A percentile compares a stretch with the other conserved stretches of the same genome.
These are phyloP conservation scores for Coemansia sp. DNA, from an alignment of 192 early-diverging fungal species.

Conservation along the genomic window DNA sequence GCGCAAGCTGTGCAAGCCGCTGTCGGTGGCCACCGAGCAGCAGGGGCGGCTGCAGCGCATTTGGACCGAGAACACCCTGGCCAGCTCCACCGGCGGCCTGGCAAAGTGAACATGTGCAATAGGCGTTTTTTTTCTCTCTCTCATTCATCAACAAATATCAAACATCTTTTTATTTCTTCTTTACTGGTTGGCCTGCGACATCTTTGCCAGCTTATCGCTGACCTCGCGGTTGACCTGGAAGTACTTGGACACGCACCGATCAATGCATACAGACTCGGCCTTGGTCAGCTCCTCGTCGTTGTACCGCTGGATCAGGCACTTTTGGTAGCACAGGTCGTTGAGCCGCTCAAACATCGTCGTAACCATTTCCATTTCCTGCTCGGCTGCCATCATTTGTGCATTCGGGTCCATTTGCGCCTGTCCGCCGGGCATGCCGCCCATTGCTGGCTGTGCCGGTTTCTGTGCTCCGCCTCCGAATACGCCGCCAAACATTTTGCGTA, in stretches of 20 bases:
- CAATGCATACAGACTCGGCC: conserved; percentile 87
- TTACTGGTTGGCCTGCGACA: conserved; percentile 43
- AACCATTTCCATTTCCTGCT: conserved; percentile 82
- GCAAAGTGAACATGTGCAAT: conserved; percentile 19
- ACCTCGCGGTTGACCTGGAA: conserved; percentile 76
- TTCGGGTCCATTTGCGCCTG: conserved; percentile 44
- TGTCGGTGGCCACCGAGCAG: conserved; percentile 32
- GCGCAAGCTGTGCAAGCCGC: conserved; percentile 49
- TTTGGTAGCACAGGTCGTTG: conserved; percentile 74
- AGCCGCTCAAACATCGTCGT: conserved; percentile 79
- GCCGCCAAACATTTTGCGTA: conserved; percentile 43
- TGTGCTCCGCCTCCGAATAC: conserved; percentile 35
- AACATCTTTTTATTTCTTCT: no score
- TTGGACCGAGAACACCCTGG: conserved; percentile 51
- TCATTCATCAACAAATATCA: no score
- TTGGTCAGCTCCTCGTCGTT: conserved; percentile 81
- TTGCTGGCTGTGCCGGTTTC: conserved; percentile 12
- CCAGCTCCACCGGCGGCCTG: conserved; percentile 19
- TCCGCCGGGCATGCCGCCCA: conserved; percentile 22
- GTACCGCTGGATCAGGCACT: conserved; percentile 82
- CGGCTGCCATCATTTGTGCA: conserved; percentile 55
- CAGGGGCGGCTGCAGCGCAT: conserved; percentile 52
- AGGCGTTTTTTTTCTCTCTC: no score
- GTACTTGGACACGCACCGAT: conserved; percentile 87
- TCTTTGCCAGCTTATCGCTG: conserved; percentile 70